Conservation (phyloP, 495 filamentous ascomycete genomes). For the Hypoxylon subgilvum region DNA sequence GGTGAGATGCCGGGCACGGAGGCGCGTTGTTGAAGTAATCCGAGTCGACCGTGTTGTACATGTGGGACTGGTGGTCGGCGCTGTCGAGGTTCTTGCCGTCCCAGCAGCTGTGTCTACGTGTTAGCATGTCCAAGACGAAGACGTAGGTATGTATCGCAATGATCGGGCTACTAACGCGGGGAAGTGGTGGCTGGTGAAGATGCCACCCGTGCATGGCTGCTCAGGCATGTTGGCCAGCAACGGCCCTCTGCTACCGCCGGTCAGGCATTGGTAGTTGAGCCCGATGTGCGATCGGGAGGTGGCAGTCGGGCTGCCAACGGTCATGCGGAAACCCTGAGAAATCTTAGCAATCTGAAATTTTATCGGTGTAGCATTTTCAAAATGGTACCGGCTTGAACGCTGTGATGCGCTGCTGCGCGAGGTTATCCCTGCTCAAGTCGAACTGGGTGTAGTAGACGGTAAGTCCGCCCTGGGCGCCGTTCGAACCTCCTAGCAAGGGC, state of each 20-base stretch:
- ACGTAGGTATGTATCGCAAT: not conserved
- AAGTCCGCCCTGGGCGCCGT: constrained; percentile 45
- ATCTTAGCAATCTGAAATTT: constrained; percentile 1
- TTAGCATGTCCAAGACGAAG: not conserved
- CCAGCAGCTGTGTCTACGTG: constrained; percentile 36
- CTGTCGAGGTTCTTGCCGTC: constrained; percentile 46
- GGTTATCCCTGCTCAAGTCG: constrained; percentile 39
- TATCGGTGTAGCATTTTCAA: not conserved
- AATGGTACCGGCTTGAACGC: constrained; percentile 39
- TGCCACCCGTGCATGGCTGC: constrained; percentile 29
- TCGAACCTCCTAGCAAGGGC: constrained; percentile 39
- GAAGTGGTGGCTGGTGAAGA: constrained; percentile 42
- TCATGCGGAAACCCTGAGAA: constrained; percentile 47
- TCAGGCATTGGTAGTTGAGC: constrained; percentile 41
- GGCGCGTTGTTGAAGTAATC: constrained; percentile 30
- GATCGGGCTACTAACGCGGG: constrained; percentile 28
- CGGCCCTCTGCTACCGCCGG: constrained; percentile 28
- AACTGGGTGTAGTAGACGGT: constrained; percentile 49
- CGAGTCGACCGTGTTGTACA: constrained; percentile 44
- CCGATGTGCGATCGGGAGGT: constrained; percentile 26
- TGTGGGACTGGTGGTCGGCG: constrained; percentile 42
- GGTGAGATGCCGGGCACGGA: constrained; percentile 25
- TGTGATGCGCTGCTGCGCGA: constrained; percentile 38
- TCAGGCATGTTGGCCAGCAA: constrained; percentile 19
- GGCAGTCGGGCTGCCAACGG: constrained; percentile 41